These are phyloP conservation scores for Panicum hallii DNA, from an alignment of 202 grass and related monocot genomes.

Conservation along the genomic window DNA sequence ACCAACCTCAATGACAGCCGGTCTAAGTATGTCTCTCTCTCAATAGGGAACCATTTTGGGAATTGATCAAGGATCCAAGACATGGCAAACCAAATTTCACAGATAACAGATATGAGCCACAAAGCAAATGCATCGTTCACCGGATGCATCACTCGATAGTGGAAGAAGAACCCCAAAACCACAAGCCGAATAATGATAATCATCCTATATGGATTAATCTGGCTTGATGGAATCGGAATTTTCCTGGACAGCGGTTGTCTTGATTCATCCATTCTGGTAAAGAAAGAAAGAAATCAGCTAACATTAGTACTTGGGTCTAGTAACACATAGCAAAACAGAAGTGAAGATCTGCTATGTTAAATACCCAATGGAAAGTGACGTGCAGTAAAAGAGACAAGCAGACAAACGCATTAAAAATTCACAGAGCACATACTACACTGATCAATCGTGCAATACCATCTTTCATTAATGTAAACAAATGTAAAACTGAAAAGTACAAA, in stretches of 20 bases:
- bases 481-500: not conserved
- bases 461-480: constrained; percentile 14
- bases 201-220: constrained; percentile 89
- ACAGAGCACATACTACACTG: not conserved
- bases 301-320: constrained; percentile 18
- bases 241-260: constrained; percentile 91
- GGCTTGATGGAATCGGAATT: constrained; percentile 77
- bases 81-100: constrained; percentile 94
- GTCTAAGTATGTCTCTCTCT: constrained; percentile 92
- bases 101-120: constrained; percentile 94
- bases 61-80: constrained; percentile 98
- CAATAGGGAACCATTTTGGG: constrained; percentile 86
- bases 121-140: constrained; percentile 80
- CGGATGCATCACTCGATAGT: constrained; percentile 87
- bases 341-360: not conserved
- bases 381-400: constrained; percentile 18
- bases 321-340: not conserved
- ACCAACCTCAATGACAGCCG: constrained; percentile 77
- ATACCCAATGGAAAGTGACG: constrained; percentile 1
- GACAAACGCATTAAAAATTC: not conserved
- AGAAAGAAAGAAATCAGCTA: constrained; percentile 29
- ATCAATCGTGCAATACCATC: not conserved
- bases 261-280: constrained; percentile 89
- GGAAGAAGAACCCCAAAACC: constrained; percentile 89
- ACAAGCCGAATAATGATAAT: constrained; percentile 92